Evolutionary conservation across 2,329 filamentous ascomycete genomes (phyloP), one percentile per base, ranked within the genome.

Genomic region (Keithomyces neogunnii): DNA sequence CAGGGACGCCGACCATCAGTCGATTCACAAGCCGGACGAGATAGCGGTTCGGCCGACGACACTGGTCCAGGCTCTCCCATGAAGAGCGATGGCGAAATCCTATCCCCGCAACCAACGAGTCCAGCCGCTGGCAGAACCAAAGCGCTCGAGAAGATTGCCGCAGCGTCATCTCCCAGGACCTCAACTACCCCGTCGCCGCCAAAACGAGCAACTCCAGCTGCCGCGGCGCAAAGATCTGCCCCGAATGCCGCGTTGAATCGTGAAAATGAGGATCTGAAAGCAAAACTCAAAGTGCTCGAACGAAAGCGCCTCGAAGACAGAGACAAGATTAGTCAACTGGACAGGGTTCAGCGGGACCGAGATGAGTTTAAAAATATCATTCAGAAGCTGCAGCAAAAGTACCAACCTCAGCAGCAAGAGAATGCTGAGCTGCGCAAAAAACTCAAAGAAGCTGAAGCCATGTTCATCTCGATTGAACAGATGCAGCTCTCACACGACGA

Each of bases 321-420:
- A 26, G 91, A 96, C 59, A 88, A 89, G 63, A 68, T 96, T 48
- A 90, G 92, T 63, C 79, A 77, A 10, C 68, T 96, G 46, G 88
- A 95, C 51, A 83, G 85, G 57, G 70, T 91, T 13, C 84, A 91
- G 62, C 76, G 80, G 19, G 88, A 95, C 60, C 78, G 83, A 31
- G 87, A 92, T 62, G 86, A 85, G 57, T 90, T 87, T 56, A 88
- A 95, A 65, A 76, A 70, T 4, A 89, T 97, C 56, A 91, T 96
- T 47, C 87, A 95, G 62, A 96, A 95, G 61, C 73, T 99, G 45
- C 89, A 96, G 64, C 77, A 82, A 39, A 97, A 96, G 67, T 90
- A 89, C 56, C 89, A 95, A 62, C 82, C 88, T 0, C 86, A 92
- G 52, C 86, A 91, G 56, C 81, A 88, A 59, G 92, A 97, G 62